phyloP scores from a whole-genome alignment of 2,329 filamentous ascomycete species.

The Tolypocladium sp. region DNA sequence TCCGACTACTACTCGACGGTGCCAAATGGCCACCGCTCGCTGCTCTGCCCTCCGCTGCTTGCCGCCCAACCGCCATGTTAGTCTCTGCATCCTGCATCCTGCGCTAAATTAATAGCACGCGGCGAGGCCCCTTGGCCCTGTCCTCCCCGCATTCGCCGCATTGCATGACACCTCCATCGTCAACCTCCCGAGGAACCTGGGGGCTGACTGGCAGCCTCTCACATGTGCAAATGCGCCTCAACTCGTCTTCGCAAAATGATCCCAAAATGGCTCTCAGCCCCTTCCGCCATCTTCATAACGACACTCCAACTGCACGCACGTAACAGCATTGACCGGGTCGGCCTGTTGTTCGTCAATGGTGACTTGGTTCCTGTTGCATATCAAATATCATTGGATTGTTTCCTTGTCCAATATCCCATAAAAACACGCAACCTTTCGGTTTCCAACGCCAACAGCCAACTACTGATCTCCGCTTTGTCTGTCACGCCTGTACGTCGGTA shows the following conservation, averaged over 20 bases:
- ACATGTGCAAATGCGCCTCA: conserved; percentile 6
- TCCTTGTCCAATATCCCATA: not conserved
- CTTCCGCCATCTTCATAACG: not conserved
- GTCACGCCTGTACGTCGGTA: not conserved
- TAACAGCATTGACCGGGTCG: too few relatives aligned
- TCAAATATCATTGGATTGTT: not conserved
- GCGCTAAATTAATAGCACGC: not conserved
- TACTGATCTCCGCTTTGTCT: not conserved
- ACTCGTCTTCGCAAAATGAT: not conserved
- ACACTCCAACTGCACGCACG: not conserved
- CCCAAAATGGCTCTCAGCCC: not conserved
- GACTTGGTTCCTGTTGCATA: not conserved
- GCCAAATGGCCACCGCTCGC: too few relatives aligned
- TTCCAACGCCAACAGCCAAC: not conserved
- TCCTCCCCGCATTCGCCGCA: not conserved
- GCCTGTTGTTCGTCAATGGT: not conserved
- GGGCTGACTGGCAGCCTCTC: not conserved
- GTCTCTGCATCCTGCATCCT: not conserved
- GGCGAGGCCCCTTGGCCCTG: not conserved
- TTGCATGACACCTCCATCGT: not conserved
- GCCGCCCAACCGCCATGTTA: not conserved
- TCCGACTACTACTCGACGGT: not conserved
- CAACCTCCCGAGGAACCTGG: not conserved
- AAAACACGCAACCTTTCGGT: not conserved
- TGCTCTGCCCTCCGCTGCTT: not conserved